phyloP scores from a whole-genome alignment of 2,329 filamentous ascomycete species.

The Xylaria arbuscula region DNA sequence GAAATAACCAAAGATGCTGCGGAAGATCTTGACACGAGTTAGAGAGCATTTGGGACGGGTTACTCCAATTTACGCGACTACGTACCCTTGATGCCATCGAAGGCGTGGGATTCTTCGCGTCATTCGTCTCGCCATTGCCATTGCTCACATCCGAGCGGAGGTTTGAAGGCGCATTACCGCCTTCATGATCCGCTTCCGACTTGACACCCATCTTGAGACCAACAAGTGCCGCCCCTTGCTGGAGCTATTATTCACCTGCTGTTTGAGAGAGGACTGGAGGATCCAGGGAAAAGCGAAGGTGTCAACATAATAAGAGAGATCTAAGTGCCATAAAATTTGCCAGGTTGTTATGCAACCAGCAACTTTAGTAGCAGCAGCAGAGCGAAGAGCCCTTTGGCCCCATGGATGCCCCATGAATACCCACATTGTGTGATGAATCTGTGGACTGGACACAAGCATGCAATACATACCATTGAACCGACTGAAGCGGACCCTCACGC shows the following conservation, averaged over 20 bases:
- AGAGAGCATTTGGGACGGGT: slow-evolving; percentile 11
- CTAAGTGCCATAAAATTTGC: slow-evolving; percentile 26
- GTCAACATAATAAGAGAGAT: slow-evolving; percentile 12
- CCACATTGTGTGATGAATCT: slow-evolving; percentile 26
- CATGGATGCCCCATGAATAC: slow-evolving; percentile 13
- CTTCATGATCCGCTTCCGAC: slow-evolving; percentile 32
- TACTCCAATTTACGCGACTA: not conserved
- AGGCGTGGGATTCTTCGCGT: slow-evolving; percentile 7
- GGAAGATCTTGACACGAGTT: slow-evolving; percentile 26
- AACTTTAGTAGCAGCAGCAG: slow-evolving; percentile 11
- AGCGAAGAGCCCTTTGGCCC: slow-evolving; percentile 19
- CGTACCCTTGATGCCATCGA: slow-evolving; percentile 35
- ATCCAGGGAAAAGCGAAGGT: not conserved
- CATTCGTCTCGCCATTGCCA: slow-evolving; percentile 20
- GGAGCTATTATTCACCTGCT: slow-evolving; percentile 14
- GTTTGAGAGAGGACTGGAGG: not conserved
- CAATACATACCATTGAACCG: slow-evolving; percentile 2
- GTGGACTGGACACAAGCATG: slow-evolving; percentile 19
- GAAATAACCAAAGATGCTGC: slow-evolving; percentile 55
- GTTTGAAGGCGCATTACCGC: slow-evolving; percentile 25
- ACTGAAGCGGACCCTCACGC: slow-evolving; percentile 22
- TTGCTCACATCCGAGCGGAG: slow-evolving; percentile 24
- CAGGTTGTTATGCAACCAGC: slow-evolving; percentile 12
- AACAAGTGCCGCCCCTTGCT: slow-evolving; percentile 17
- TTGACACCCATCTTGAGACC: slow-evolving; percentile 36